phyloP scores from a whole-genome alignment of 2,329 filamentous ascomycete species.

The Aspergillus luchuensis region DNA sequence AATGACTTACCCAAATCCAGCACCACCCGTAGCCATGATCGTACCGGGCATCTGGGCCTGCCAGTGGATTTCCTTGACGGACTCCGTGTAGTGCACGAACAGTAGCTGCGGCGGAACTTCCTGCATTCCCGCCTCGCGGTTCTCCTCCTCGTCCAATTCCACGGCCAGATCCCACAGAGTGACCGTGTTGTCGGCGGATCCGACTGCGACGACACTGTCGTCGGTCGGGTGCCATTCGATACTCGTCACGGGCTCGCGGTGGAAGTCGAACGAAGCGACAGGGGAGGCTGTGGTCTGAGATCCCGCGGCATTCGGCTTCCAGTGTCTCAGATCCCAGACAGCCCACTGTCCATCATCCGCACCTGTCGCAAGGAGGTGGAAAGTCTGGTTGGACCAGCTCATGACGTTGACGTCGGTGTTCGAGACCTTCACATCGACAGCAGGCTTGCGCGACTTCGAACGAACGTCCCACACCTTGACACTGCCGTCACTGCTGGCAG shows the following conservation, averaged over 20 bases:
- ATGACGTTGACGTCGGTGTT: slow-evolving; percentile 91
- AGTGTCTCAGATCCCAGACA: slow-evolving; percentile 94
- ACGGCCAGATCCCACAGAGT: slow-evolving; percentile 97
- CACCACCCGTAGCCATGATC: slow-evolving; percentile 85
- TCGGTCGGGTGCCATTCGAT: slow-evolving; percentile 98
- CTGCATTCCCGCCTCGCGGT: slow-evolving; percentile 79
- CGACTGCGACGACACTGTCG: slow-evolving; percentile 91
- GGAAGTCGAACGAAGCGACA: slow-evolving; percentile 91
- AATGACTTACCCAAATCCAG: slow-evolving; percentile 67
- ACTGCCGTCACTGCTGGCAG: slow-evolving; percentile 88
- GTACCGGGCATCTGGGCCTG: slow-evolving; percentile 92
- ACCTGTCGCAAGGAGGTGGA: slow-evolving; percentile 86
- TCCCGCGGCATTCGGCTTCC: slow-evolving; percentile 68
- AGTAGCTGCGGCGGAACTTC: slow-evolving; percentile 92
- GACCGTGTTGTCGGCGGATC: slow-evolving; percentile 88
- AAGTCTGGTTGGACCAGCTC: slow-evolving; percentile 87
- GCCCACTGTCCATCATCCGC: slow-evolving; percentile 93
- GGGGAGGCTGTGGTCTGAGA: slow-evolving; percentile 65
- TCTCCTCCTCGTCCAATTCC: slow-evolving; percentile 96
- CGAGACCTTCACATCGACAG: slow-evolving; percentile 82
- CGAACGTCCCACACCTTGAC: slow-evolving; percentile 95
- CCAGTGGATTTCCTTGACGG: slow-evolving; percentile 96
- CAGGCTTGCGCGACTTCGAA: slow-evolving; percentile 85
- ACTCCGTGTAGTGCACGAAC: slow-evolving; percentile 95
- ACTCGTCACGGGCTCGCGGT: slow-evolving; percentile 94